Percentiles rank a stretch among this genome's conserved stretches.
Conservation (phyloP, 1,139 yeast species). For the Meyerozyma sp. region DNA sequence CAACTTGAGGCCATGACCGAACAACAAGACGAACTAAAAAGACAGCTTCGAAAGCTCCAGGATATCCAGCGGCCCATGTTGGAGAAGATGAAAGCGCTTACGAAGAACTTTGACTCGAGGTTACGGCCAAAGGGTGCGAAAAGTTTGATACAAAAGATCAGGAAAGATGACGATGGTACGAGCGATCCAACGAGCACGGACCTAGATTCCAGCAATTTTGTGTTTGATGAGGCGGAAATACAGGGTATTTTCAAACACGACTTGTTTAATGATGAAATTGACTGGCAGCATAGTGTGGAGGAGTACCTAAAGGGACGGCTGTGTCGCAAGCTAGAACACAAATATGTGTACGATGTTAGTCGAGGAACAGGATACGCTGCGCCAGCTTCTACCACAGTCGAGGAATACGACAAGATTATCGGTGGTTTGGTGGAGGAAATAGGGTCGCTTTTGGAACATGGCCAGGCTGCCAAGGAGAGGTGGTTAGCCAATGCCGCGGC, state of each 20-base stretch:
- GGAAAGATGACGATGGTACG: slow-evolving; percentile 3
- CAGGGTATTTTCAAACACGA: slow-evolving; percentile 6
- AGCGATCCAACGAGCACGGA: slow-evolving; percentile 4
- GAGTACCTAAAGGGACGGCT: slow-evolving; percentile 21
- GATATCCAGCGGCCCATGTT: slow-evolving; percentile 33
- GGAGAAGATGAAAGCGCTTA: slow-evolving; percentile 26
- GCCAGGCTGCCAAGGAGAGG: slow-evolving; percentile 25
- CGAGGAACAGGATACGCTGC: slow-evolving; percentile 12
- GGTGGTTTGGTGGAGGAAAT: slow-evolving; percentile 21
- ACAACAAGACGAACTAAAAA: slow-evolving; percentile 13
- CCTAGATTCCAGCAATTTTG: slow-evolving; percentile 5
- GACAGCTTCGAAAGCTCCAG: slow-evolving; percentile 22
- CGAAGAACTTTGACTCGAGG: slow-evolving; percentile 17
- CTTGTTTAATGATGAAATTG: slow-evolving; percentile 3
- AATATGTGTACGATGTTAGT: slow-evolving; percentile 17
- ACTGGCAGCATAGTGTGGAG: slow-evolving; percentile 13
- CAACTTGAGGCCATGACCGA: slow-evolving; percentile 17
- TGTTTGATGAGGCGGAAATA: slow-evolving; percentile 8
- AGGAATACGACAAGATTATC: slow-evolving; percentile 31
- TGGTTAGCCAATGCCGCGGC: slow-evolving; percentile 34
- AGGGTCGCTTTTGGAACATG: slow-evolving; percentile 23
- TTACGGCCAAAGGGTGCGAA: not conserved
- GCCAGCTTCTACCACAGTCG: slow-evolving; percentile 12
- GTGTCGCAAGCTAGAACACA: slow-evolving; percentile 17
- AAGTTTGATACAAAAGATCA: slow-evolving; percentile 10